Evolutionary conservation across 1,139 yeast genomes (phyloP).

Genomic region (Pichia sp.): DNA sequence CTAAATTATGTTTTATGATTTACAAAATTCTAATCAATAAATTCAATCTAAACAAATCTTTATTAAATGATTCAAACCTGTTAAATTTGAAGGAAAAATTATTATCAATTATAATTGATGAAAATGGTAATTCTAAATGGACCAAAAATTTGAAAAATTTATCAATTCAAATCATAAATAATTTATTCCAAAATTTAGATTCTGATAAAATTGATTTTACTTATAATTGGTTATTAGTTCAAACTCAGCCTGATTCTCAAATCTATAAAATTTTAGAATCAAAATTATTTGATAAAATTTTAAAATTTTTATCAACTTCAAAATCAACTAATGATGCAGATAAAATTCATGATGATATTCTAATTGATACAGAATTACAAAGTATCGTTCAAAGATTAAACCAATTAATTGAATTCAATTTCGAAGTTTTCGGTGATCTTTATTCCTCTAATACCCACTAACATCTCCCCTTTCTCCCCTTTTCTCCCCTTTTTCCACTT

Average conservation of each 20-base stretch:
- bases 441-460: conserved; percentile 25
- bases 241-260: conserved; percentile 76
- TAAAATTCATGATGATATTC: conserved; percentile 27
- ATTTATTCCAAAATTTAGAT: conserved; percentile 17
- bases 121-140: conserved; percentile 85
- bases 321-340: neutral
- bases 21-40: conserved; percentile 36
- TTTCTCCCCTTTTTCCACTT: too few relatives aligned
- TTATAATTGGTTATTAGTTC: conserved; percentile 74
- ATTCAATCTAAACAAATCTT: conserved; percentile 24
- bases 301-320: conserved; percentile 4
- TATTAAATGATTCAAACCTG: conserved; percentile 23
- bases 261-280: conserved; percentile 74
- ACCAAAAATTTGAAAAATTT: conserved; percentile 72
- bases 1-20: conserved; percentile 64
- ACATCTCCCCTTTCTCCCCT: too few relatives aligned
- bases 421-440: conserved; percentile 62
- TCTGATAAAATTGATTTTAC: conserved; percentile 53
- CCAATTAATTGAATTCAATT: conserved; percentile 60
- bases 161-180: conserved; percentile 56
- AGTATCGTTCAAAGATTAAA: conserved; percentile 47
- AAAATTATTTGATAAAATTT: conserved; percentile 48
- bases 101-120: conserved; percentile 74
- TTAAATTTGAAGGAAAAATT: conserved; percentile 44
- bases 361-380: conserved; percentile 37